These are phyloP conservation scores for Luffa aegyptiaca DNA, from an alignment of 306 rosid genomes.

Conservation along the genomic window DNA sequence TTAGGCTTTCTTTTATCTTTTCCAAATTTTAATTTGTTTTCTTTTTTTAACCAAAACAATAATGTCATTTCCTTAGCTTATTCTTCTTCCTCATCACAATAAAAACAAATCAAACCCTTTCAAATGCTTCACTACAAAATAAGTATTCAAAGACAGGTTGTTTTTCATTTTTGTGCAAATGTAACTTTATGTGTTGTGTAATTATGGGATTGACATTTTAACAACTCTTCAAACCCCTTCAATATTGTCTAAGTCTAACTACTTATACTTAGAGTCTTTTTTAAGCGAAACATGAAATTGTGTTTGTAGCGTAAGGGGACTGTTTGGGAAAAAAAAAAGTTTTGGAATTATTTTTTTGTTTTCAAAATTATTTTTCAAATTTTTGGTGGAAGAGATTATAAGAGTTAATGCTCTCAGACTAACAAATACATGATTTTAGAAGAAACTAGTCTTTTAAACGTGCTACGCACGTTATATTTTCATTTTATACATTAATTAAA, in stretches of 20 bases:
- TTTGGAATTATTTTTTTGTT: too few species aligned
- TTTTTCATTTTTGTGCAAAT: slow-evolving; percentile 5
- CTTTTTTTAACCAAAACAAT: neutral
- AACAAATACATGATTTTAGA: too few species aligned
- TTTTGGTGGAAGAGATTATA: too few species aligned
- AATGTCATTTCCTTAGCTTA: neutral
- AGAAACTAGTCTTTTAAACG: too few species aligned
- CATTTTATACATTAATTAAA: too few species aligned
- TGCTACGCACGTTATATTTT: too few species aligned
- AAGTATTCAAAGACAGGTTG: neutral
- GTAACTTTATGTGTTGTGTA: neutral
- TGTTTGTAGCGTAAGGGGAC: too few species aligned
- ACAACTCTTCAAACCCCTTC: neutral
- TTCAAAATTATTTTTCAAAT: too few species aligned
- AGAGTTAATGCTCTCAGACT: too few species aligned
- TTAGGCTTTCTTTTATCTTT: neutral
- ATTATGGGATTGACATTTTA: neutral
- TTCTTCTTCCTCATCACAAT: neutral
- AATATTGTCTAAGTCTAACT: neutral
- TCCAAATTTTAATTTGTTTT: neutral
- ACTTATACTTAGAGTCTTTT: neutral
- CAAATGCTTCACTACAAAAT: neutral
- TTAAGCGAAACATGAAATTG: too few species aligned
- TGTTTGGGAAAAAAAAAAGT: too few species aligned
- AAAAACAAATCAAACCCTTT: neutral